Conservation (phyloP, 1,284 basidiomycete species). For the Apiotrichum gracile region DNA sequence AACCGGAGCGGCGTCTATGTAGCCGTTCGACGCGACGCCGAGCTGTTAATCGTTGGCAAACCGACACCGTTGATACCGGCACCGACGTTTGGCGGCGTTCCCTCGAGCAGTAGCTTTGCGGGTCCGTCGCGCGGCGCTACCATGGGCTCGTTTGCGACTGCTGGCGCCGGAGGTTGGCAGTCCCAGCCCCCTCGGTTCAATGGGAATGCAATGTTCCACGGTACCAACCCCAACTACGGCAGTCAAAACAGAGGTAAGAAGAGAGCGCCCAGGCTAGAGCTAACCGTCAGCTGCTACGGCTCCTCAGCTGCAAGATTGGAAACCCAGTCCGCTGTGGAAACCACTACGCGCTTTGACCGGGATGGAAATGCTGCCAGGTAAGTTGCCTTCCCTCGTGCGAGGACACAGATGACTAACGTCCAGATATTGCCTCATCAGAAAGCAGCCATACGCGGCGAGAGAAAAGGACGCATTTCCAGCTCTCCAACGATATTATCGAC, state of each 20-base stretch:
- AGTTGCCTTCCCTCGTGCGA: background rate
- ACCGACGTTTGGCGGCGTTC: conserved; percentile 21
- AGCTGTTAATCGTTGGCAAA: conserved; percentile 12
- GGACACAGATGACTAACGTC: background rate
- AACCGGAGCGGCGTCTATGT: conserved; percentile 17
- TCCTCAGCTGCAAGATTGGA: conserved; percentile 36
- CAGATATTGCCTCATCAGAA: conserved; percentile 34
- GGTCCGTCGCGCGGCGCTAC: background rate
- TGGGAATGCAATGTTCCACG: conserved; percentile 1
- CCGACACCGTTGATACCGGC: conserved; percentile 1
- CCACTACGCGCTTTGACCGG: conserved; percentile 38
- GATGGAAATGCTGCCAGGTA: conserved; percentile 38
- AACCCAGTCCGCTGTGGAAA: conserved; percentile 44
- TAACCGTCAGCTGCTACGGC: background rate
- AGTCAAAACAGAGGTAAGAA: background rate
- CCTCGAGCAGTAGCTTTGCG: background rate
- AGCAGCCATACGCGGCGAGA: conserved; percentile 28
- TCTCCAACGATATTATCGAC: conserved; percentile 32
- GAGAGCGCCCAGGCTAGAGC: background rate
- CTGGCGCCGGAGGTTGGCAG: background rate
- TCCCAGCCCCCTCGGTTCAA: background rate
- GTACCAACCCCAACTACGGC: background rate
- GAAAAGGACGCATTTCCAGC: conserved; percentile 23
- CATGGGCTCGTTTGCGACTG: background rate
- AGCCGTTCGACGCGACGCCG: conserved; percentile 17